Conservation (phyloP, 2,329 filamentous ascomycete species). For the Exophiala aquamarina region DNA sequence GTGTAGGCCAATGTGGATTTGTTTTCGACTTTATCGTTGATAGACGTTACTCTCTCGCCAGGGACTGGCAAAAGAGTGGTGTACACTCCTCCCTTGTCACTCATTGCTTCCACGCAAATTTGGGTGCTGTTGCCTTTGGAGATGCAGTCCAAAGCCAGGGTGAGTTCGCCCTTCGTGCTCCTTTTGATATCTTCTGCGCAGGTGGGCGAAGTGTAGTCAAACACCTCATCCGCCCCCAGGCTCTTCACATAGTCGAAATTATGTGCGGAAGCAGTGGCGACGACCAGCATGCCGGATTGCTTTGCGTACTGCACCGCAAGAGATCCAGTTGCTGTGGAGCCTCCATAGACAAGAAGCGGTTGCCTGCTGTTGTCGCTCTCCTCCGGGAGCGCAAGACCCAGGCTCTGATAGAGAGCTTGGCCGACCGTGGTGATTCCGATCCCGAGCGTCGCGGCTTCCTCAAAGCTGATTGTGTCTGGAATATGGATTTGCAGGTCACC, state of each 20-base stretch:
- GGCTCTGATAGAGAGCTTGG: slow-evolving; percentile 39
- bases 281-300: slow-evolving; percentile 31
- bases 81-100: slow-evolving; percentile 32
- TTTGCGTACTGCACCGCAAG: slow-evolving; percentile 42
- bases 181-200: slow-evolving; percentile 29
- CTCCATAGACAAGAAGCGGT: slow-evolving; percentile 39
- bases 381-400: slow-evolving; percentile 19
- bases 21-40: slow-evolving; percentile 33
- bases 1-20: slow-evolving; percentile 34
- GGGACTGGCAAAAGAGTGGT: slow-evolving; percentile 25
- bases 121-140: slow-evolving; percentile 26
- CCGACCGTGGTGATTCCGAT: slow-evolving; percentile 49
- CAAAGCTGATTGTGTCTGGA: slow-evolving; percentile 30
- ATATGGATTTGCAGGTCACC: slow-evolving; percentile 31
- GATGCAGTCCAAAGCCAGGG: slow-evolving; percentile 36
- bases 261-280: slow-evolving; percentile 35
- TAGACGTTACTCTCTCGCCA: slow-evolving; percentile 20
- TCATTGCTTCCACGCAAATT: slow-evolving; percentile 35
- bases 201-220: slow-evolving; percentile 30
- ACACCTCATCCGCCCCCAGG: slow-evolving; percentile 35
- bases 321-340: slow-evolving; percentile 37
- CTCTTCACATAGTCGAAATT: slow-evolving; percentile 34
- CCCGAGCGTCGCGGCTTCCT: slow-evolving; percentile 32
- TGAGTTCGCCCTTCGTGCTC: slow-evolving; percentile 34
- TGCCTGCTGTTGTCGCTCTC: slow-evolving; percentile 29